A percentile compares a stretch with the other conserved stretches of the same genome.
Conservation (phyloP, 2,329 filamentous ascomycete species). For the Tolypocladium inflatum region DNA sequence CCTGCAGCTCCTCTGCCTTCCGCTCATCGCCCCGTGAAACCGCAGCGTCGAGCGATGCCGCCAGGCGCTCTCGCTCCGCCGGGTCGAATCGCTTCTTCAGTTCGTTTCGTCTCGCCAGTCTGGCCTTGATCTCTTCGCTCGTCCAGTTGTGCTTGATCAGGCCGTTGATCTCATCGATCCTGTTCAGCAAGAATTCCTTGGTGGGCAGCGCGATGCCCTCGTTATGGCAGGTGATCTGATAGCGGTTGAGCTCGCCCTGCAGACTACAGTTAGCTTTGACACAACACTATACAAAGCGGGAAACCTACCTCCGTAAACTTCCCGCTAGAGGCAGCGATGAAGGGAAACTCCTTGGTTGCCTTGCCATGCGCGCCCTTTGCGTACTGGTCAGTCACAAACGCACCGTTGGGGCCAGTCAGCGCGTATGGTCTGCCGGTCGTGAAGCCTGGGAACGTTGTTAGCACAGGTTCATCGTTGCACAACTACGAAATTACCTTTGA, state of each 20-base stretch:
- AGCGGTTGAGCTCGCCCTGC: slow-evolving; percentile 71
- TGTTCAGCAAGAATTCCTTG: slow-evolving; percentile 56
- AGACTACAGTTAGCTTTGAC: slow-evolving; percentile 12
- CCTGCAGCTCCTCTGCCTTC: slow-evolving; percentile 42
- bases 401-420: slow-evolving; percentile 67
- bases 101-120: slow-evolving; percentile 61
- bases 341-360: slow-evolving; percentile 75
- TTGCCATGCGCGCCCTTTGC: slow-evolving; percentile 74
- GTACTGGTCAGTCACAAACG: slow-evolving; percentile 80
- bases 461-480: neutral
- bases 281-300: neutral
- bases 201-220: slow-evolving; percentile 68
- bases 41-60: slow-evolving; percentile 57
- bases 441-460: slow-evolving; percentile 49
- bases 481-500: slow-evolving; percentile 55
- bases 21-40: slow-evolving; percentile 53
- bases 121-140: slow-evolving; percentile 70
- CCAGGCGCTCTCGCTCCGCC: slow-evolving; percentile 58
- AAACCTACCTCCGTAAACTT: slow-evolving; percentile 67
- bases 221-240: slow-evolving; percentile 62
- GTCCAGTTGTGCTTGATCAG: slow-evolving; percentile 76
- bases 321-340: slow-evolving; percentile 81
- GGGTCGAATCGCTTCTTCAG: slow-evolving; percentile 58
- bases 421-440: slow-evolving; percentile 73
- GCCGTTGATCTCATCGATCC: slow-evolving; percentile 71